Percentiles rank a stretch among this genome's conserved stretches.
Conservation (phyloP, 257 asterid species). For the Salvia splendens region DNA sequence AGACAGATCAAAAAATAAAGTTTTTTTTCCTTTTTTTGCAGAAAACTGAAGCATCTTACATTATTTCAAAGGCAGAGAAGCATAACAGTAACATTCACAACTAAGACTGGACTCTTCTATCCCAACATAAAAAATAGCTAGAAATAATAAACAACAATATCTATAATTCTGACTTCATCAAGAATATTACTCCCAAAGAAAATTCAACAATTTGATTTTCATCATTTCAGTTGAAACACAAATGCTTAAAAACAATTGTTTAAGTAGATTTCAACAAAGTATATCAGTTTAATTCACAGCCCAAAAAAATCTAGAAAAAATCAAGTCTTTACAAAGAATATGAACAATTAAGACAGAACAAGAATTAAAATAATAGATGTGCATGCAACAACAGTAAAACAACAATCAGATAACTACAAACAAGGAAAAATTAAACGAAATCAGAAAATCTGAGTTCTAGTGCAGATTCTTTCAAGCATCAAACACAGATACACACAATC, state of each 20-base stretch:
- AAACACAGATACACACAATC: neutral
- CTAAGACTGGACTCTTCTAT: slow-evolving; percentile 6
- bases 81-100: slow-evolving; percentile 1
- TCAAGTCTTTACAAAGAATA: slow-evolving; percentile 10
- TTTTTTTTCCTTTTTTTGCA: slow-evolving; percentile 20
- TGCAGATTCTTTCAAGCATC: slow-evolving; percentile 15
- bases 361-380: slow-evolving; percentile 5
- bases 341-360: slow-evolving; percentile 12
- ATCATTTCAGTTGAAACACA: neutral
- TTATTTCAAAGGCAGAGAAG: slow-evolving; percentile 16
- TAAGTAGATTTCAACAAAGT: slow-evolving; percentile 1
- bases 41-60: slow-evolving; percentile 5
- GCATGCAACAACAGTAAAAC: slow-evolving; percentile 31
- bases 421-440: slow-evolving; percentile 3
- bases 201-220: slow-evolving; percentile 29
- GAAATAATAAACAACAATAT: neutral
- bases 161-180: neutral
- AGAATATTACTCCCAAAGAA: slow-evolving; percentile 19
- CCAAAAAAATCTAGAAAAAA: neutral
- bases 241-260: neutral
- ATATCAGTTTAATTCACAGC: neutral
- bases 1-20: slow-evolving; percentile 24
- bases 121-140: neutral
- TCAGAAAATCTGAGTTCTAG: neutral
- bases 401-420: slow-evolving; percentile 14